A percentile compares a stretch with the other conserved stretches of the same genome.
Conservation (phyloP, 2,329 filamentous ascomycete genomes). For the Xylariaceae sp. region DNA sequence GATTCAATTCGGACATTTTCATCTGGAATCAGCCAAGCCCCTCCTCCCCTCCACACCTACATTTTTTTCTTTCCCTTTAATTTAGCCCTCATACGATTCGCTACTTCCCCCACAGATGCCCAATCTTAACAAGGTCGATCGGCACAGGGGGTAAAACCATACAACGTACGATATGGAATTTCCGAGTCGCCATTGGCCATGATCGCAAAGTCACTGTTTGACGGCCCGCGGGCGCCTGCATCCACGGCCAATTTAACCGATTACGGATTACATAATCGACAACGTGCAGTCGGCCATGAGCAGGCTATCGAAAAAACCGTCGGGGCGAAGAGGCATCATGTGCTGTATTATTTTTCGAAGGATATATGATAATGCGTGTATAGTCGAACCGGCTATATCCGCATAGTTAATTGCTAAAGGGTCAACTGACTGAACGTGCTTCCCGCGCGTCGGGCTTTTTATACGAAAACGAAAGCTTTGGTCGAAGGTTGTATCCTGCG, state of each 20-base stretch:
- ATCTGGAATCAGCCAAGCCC: background rate
- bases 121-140: background rate
- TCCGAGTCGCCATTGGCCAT: background rate
- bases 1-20: background rate
- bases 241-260: background rate
- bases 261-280: background rate
- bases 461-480: background rate
- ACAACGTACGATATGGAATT: background rate
- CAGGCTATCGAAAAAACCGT: too few relatives aligned
- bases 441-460: background rate
- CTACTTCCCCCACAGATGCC: background rate
- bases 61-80: background rate
- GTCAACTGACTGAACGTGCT: too few relatives aligned
- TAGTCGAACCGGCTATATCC: too few relatives aligned
- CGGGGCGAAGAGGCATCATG: too few relatives aligned
- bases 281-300: background rate
- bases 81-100: background rate
- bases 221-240: background rate
- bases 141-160: background rate
- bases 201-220: background rate
- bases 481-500: background rate
- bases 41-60: background rate
- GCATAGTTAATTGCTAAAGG: too few relatives aligned
- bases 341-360: too few relatives aligned
- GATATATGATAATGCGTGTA: too few relatives aligned